phyloP scores from a whole-genome alignment of 2,329 filamentous ascomycete species.

The Cordyceps cateniannulata region DNA sequence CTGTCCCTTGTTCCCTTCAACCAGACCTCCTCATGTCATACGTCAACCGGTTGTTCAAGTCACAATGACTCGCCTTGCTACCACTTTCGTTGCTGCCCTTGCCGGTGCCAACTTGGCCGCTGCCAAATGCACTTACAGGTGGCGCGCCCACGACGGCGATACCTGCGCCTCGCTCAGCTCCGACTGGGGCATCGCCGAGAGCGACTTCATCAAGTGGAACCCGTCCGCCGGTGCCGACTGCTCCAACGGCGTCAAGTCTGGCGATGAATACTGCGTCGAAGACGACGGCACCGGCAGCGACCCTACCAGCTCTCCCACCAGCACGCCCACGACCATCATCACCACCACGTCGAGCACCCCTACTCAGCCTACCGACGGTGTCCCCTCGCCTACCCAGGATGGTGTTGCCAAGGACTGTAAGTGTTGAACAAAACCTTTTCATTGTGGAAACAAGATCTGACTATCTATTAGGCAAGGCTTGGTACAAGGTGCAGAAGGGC shows the following conservation, averaged over 20 bases:
- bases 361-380: background rate
- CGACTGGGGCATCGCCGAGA: constrained; percentile 19
- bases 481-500: constrained; percentile 12
- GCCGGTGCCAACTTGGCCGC: constrained; percentile 7
- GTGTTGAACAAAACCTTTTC: background rate
- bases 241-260: background rate
- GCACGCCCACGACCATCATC: background rate
- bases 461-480: constrained; percentile 7
- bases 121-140: constrained; percentile 11
- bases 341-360: background rate
- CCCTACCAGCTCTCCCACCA: background rate
- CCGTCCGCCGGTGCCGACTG: constrained; percentile 17
- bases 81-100: constrained; percentile 5
- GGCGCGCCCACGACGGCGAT: constrained; percentile 17
- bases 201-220: constrained; percentile 20
- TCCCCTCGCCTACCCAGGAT: constrained; percentile 8
- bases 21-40: background rate
- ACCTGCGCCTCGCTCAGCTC: constrained; percentile 22
- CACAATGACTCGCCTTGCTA: constrained; percentile 8
- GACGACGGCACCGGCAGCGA: background rate
- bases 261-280: constrained; percentile 17
- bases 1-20: background rate
- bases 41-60: background rate
- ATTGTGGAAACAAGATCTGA: background rate
- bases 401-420: constrained; percentile 9